Base-by-base conservation (phyloP, 2,329 filamentous ascomycete genomes). In the Alternaria sp. region DNA sequence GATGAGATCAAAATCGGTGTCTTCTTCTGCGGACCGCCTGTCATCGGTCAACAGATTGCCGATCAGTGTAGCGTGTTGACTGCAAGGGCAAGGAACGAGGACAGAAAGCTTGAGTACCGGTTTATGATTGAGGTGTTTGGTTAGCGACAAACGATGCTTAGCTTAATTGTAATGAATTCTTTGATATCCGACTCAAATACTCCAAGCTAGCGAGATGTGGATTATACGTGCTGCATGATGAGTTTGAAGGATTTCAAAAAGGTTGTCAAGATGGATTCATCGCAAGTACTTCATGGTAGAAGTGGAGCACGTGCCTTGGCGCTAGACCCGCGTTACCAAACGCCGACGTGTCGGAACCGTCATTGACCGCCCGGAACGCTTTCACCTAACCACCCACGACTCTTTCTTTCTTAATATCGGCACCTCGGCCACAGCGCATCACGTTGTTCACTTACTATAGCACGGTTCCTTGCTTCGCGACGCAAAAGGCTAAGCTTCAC, bases 41-140 rank as follows among this genome's bases (percentile, higher is more conserved):
- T 85, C 2, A 83, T 87, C n/a, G 85, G 86, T 3, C 63, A 85
- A 69, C 82, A 86, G 41, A 64, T 87, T 64, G 84, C 85, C 10
- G 85, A 88, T 74, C 81, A 83, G 63, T 87, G 85, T 59, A 75
- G 80, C 5, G 75, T 81, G 61, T 70, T 87, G 66, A 86, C 83
- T 10, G 77, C 82, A 1, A 81, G 84, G 62, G 85, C 83, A 0
- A 77, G 84, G 30, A 75, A 81, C n/a, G 85, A 86, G 63, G 83
- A 81, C 16, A 82, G 80, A 50, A 83, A 81, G 67, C 79, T 88
- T 32, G 79, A 85, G 68, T 87, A 87, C 71, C 79, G 85, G 54
- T 87, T 87, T 54, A 84, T 86, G 81, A 85, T 85, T 57, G 85
- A 87, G 65, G 84, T 87, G 0, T 87, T 87, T 76, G 83, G 81